A percentile compares a stretch with the other conserved stretches of the same genome.
Conservation (phyloP, 148 eudicot genomes). For the Cornus suecica region DNA sequence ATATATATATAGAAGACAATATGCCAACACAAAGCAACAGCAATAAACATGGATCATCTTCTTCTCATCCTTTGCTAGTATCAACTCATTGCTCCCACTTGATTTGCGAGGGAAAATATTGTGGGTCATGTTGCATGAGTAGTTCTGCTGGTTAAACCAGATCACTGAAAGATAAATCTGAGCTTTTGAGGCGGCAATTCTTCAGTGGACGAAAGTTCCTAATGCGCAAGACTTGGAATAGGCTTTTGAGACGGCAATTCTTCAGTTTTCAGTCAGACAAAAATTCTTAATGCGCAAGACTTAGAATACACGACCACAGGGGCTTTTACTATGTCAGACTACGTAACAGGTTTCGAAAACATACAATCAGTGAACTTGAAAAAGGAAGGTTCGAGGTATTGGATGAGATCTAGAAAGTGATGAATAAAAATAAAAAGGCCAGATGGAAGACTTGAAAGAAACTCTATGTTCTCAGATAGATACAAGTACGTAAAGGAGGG, state of each 20-base stretch:
- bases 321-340: conserved; percentile 29
- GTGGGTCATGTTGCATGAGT: conserved; percentile 46
- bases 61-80: too few relatives aligned
- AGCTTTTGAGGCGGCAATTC: too few relatives aligned
- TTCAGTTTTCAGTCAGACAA: neutral
- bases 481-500: too few relatives aligned
- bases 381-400: neutral
- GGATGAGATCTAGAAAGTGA: neutral
- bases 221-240: too few relatives aligned
- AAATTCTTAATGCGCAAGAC: conserved; percentile 8
- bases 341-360: conserved; percentile 60
- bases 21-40: too few relatives aligned
- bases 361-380: neutral
- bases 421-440: neutral
- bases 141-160: conserved; percentile 10
- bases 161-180: conserved; percentile 2
- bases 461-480: neutral
- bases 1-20: too few relatives aligned
- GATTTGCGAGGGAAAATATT: conserved; percentile 26
- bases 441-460: neutral
- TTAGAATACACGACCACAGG: conserved; percentile 15
- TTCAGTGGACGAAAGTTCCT: too few relatives aligned
- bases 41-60: too few relatives aligned
- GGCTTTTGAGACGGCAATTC: conserved; percentile 3
- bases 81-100: too few relatives aligned